Evolutionary conservation across 2,329 filamentous ascomycete genomes (phyloP).

Genomic region (Clathrospora elynae): DNA sequence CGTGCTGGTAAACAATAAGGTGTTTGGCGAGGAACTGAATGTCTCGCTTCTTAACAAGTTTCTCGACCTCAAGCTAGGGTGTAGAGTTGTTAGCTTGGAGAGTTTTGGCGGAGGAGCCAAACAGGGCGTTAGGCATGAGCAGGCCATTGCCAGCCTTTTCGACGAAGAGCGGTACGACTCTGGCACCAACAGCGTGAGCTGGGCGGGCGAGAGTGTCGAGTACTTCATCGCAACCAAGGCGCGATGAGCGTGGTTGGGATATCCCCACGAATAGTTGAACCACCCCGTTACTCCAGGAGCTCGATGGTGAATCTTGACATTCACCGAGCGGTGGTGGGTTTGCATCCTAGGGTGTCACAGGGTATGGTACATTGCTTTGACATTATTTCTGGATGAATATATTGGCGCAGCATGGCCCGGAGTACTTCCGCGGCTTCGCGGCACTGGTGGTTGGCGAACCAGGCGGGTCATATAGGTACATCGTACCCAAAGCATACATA

Average conservation of each 20-base stretch:
- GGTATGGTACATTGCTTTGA: no score
- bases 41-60: constrained; percentile 86
- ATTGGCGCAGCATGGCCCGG: no score
- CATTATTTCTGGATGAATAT: no score
- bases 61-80: constrained; percentile 87
- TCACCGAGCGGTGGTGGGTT: no score
- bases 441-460: no score
- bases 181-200: constrained; percentile 76
- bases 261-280: no score
- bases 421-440: no score
- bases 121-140: constrained; percentile 73
- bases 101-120: constrained; percentile 75
- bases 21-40: constrained; percentile 87
- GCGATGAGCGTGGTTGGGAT: constrained; percentile 34
- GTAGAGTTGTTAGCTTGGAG: constrained; percentile 88
- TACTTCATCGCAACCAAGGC: constrained; percentile 78
- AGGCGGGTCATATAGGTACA: no score
- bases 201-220: constrained; percentile 81
- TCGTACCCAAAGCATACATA: no score
- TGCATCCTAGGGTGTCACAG: no score
- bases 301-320: no score
- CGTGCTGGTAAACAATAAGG: constrained; percentile 97
- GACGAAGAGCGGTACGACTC: constrained; percentile 75
- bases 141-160: constrained; percentile 81
- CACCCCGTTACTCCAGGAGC: no score